Evolutionary conservation across 1,139 yeast species (phyloP).

Genomic region (Geotrichum cucujoidarum): DNA sequence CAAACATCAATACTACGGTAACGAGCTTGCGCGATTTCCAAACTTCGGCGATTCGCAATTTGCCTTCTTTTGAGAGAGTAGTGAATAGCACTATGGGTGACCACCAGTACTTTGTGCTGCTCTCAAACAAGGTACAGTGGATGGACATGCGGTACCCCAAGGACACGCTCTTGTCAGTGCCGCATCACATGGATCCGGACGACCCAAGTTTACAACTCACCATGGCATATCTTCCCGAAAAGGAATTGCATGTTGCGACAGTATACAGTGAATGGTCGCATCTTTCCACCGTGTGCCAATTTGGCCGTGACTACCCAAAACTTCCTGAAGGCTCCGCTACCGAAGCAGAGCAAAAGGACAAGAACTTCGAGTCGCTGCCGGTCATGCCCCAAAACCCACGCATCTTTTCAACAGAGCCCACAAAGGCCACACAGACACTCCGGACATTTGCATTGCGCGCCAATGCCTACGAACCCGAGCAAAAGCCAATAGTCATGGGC

Average conservation of each 20-base stretch:
- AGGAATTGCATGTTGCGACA: slow-evolving; percentile 13
- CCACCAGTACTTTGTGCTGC: slow-evolving; percentile 27
- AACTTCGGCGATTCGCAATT: slow-evolving; percentile 13
- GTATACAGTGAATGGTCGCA: slow-evolving; percentile 13
- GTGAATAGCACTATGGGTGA: slow-evolving; percentile 16
- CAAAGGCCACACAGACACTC: slow-evolving; percentile 14
- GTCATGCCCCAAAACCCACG: slow-evolving; percentile 1
- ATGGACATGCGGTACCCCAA: slow-evolving; percentile 26
- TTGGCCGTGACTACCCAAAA: slow-evolving; percentile 12
- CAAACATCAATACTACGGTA: slow-evolving; percentile 3
- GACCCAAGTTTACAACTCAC: slow-evolving; percentile 54
- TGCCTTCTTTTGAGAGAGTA: slow-evolving; percentile 8
- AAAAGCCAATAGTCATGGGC: slow-evolving; percentile 2
- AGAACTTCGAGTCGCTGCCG: slow-evolving; percentile 7
- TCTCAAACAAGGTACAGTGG: slow-evolving; percentile 29
- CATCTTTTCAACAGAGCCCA: slow-evolving; percentile 9
- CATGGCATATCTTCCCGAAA: slow-evolving; percentile 28
- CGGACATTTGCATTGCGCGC: slow-evolving; percentile 10
- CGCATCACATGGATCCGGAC: slow-evolving; percentile 51
- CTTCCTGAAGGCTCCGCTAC: background rate
- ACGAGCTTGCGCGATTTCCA: slow-evolving; percentile 16
- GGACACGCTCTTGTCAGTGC: slow-evolving; percentile 58
- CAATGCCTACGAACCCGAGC: background rate
- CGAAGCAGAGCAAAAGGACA: background rate
- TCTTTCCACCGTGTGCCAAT: slow-evolving; percentile 11